phyloP scores from a whole-genome alignment of 2,329 filamentous ascomycete species.

The Xylariaceae sp. region DNA sequence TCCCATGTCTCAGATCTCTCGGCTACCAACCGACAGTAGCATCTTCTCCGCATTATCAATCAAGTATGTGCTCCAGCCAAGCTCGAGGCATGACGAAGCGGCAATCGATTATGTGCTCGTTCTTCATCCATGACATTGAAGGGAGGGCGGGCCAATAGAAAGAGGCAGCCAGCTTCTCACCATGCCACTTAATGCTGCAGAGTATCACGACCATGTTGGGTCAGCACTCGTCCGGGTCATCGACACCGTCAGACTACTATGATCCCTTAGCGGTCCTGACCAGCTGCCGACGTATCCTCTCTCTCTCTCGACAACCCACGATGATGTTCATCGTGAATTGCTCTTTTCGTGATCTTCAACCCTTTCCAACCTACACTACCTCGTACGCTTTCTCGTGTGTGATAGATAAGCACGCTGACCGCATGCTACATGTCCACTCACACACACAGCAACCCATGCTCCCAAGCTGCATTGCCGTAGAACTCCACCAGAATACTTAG shows the following conservation, averaged over 20 bases:
- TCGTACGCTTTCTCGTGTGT: neutral
- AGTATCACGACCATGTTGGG: neutral
- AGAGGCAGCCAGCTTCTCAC: constrained; percentile 1
- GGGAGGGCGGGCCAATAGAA: constrained; percentile 1
- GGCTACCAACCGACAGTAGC: constrained; percentile 12
- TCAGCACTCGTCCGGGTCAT: neutral
- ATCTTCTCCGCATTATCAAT: constrained; percentile 9
- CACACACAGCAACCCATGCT: neutral
- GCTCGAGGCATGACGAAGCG: neutral
- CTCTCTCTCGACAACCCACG: neutral
- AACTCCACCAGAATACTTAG: constrained; percentile 13
- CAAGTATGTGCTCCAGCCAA: neutral
- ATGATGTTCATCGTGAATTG: constrained; percentile 1
- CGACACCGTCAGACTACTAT: neutral
- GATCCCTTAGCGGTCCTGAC: constrained; percentile 6
- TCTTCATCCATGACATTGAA: neutral
- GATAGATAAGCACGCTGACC: constrained; percentile 13
- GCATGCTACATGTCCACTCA: constrained; percentile 9
- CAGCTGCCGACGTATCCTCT: neutral
- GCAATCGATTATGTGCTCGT: neutral
- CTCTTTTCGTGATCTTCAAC: constrained; percentile 12
- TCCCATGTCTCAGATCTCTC: constrained; percentile 14
- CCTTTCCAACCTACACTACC: neutral
- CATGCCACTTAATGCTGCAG: neutral
- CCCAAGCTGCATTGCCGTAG: constrained; percentile 17